Conservation (phyloP, 2,329 filamentous ascomycete species). For the Microsporum audouinii region DNA sequence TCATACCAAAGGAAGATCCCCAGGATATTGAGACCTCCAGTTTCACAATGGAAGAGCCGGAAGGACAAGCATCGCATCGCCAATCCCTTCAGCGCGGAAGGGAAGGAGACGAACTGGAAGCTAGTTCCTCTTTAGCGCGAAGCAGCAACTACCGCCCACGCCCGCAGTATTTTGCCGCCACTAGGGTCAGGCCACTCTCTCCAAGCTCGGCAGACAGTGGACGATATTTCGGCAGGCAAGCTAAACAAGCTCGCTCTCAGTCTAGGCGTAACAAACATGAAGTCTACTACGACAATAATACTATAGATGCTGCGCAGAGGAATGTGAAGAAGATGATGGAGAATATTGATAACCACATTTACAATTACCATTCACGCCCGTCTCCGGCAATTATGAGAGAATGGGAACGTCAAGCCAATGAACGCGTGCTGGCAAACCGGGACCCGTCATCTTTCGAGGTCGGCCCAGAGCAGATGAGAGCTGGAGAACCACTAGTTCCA, state of each 20-base stretch:
- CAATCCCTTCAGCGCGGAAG: neutral
- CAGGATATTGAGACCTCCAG: conserved; percentile 36
- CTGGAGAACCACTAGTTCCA: conserved; percentile 43
- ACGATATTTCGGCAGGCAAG: conserved; percentile 48
- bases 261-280: conserved; percentile 58
- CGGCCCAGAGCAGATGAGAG: neutral
- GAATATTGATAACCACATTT: conserved; percentile 66
- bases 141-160: neutral
- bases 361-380: conserved; percentile 19
- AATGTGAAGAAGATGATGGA: conserved; percentile 65
- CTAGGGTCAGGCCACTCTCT: conserved; percentile 45
- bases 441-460: conserved; percentile 3
- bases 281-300: conserved; percentile 49
- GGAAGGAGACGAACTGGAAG: too few relatives aligned
- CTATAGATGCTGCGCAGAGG: conserved; percentile 63
- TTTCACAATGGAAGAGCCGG: conserved; percentile 6
- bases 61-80: neutral
- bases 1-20: conserved; percentile 45
- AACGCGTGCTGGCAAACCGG: conserved; percentile 4
- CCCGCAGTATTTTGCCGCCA: conserved; percentile 23
- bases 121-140: neutral
- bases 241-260: conserved; percentile 51
- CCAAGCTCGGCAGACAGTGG: conserved; percentile 51
- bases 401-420: conserved; percentile 9
- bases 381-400: conserved; percentile 10